Evolutionary conservation across 306 rosid genomes (phyloP).

Genomic region (Vigna reflexopilosa): DNA sequence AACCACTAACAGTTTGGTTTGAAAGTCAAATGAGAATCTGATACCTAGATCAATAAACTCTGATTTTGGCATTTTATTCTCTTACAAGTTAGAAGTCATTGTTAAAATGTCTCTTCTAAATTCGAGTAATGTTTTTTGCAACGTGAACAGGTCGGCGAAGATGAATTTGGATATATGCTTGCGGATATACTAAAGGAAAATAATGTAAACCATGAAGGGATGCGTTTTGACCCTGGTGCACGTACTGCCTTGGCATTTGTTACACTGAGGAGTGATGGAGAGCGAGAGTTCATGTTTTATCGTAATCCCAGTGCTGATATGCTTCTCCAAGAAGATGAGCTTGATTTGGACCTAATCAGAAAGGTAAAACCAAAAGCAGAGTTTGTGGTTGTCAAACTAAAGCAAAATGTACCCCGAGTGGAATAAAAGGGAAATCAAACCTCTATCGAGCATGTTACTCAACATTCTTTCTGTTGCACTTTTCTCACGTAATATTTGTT

Average conservation of each 20-base stretch:
- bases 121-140: constrained; percentile 29
- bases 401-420: constrained; percentile 8
- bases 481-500: constrained; percentile 25
- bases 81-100: constrained; percentile 23
- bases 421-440: constrained; percentile 15
- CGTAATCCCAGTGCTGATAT: constrained; percentile 99
- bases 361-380: constrained; percentile 60
- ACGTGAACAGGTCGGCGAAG: constrained; percentile 85
- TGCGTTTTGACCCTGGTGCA: constrained; percentile 93
- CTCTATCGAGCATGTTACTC: constrained; percentile 21
- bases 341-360: constrained; percentile 74
- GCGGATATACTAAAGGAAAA: constrained; percentile 85
- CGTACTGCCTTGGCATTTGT: constrained; percentile 98
- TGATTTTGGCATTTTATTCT: constrained; percentile 4
- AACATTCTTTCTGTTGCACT: constrained; percentile 20
- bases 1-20: neutral
- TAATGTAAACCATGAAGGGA: constrained; percentile 82
- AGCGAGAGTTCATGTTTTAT: constrained; percentile 98
- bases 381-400: constrained; percentile 17
- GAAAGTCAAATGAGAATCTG: constrained; percentile 22
- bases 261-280: constrained; percentile 85
- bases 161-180: constrained; percentile 99
- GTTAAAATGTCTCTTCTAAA: constrained; percentile 26
- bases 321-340: constrained; percentile 87
- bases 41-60: neutral